A percentile compares a stretch with the other conserved stretches of the same genome.
Conservation (phyloP, 1,139 yeast species). For the Debaryomyces psychrophilus region DNA sequence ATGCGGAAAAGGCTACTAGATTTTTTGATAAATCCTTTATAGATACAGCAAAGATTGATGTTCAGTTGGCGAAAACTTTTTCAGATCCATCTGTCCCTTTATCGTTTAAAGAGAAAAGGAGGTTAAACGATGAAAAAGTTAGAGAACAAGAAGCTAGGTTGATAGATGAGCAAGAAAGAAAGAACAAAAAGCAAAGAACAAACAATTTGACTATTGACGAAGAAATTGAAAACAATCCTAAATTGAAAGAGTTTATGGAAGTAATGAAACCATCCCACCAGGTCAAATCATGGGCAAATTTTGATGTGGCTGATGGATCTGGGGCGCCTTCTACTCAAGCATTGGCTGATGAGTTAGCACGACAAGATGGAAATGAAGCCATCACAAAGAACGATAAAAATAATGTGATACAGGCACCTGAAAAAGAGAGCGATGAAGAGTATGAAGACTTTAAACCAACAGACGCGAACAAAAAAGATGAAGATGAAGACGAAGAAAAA, state of each 20-base stretch:
- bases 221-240: slow-evolving; percentile 65
- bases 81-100: slow-evolving; percentile 82
- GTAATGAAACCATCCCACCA: slow-evolving; percentile 77
- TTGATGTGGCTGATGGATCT: slow-evolving; percentile 55
- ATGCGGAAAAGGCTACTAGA: slow-evolving; percentile 77
- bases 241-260: slow-evolving; percentile 77
- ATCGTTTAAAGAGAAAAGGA: slow-evolving; percentile 65
- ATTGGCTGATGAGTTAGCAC: slow-evolving; percentile 43
- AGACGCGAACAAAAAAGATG: slow-evolving; percentile 18
- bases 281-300: slow-evolving; percentile 76
- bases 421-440: slow-evolving; percentile 67
- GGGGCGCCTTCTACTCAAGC: slow-evolving; percentile 51
- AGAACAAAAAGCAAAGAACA: slow-evolving; percentile 27
- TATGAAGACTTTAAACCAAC: slow-evolving; percentile 55
- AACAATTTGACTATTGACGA: slow-evolving; percentile 48
- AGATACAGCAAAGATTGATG: slow-evolving; percentile 80
- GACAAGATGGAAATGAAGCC: slow-evolving; percentile 23
- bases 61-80: slow-evolving; percentile 80
- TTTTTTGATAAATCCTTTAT: slow-evolving; percentile 79
- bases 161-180: slow-evolving; percentile 45
- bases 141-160: slow-evolving; percentile 58
- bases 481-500: slow-evolving; percentile 23
- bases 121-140: slow-evolving; percentile 56
- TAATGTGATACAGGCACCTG: slow-evolving; percentile 37
- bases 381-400: slow-evolving; percentile 11